Evolutionary conservation across 2,329 filamentous ascomycete species (phyloP).

Genomic region (Trichoderma afroharzianum): DNA sequence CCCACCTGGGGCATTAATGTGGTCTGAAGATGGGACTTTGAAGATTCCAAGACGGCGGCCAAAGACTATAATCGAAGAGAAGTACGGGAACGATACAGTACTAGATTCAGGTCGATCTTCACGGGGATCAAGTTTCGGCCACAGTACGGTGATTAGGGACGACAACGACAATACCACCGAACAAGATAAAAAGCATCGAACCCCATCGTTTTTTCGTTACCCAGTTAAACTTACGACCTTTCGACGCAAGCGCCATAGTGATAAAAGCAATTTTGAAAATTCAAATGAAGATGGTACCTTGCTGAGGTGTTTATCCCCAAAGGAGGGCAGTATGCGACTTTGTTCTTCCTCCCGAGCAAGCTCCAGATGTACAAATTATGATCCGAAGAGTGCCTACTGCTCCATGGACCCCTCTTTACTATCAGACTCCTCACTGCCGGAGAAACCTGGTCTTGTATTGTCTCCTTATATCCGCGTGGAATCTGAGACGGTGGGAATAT

Average conservation of each 20-base stretch:
- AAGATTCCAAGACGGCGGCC: conserved; percentile 10
- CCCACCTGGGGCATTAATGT: background rate
- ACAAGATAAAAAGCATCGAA: background rate
- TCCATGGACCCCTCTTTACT: background rate
- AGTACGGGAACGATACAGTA: background rate
- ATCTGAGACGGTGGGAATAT: conserved; percentile 37
- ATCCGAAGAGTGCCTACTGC: background rate
- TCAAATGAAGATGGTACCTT: background rate
- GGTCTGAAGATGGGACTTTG: background rate
- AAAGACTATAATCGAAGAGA: background rate
- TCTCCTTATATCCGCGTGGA: conserved; percentile 43
- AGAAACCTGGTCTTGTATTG: conserved; percentile 28
- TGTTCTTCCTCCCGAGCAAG: background rate
- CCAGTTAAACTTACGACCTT: background rate
- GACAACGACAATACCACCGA: background rate
- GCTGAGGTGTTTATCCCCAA: background rate
- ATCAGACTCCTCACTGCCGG: background rate
- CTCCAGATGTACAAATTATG: conserved; percentile 10
- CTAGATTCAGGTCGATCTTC: background rate
- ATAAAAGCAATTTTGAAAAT: background rate
- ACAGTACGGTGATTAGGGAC: background rate
- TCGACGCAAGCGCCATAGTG: background rate
- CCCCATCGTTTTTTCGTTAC: background rate
- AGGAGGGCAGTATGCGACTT: background rate
- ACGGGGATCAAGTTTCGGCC: background rate